These are phyloP conservation scores for Fusarium sp. DNA, from an alignment of 2,329 filamentous ascomycete genomes.

Conservation along the genomic window DNA sequence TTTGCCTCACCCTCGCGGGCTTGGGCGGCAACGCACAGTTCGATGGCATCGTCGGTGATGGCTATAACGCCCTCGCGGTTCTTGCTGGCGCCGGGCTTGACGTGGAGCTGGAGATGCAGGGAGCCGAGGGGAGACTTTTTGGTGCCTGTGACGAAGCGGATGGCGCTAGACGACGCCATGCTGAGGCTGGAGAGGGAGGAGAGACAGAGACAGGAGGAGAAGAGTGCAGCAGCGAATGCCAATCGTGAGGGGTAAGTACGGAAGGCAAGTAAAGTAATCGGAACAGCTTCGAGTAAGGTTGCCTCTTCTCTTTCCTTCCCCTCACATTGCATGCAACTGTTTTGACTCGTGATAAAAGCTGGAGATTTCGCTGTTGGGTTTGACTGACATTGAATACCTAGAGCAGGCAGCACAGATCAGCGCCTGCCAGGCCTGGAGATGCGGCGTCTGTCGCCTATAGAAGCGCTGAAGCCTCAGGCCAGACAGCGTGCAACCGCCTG, in stretches of 20 bases:
- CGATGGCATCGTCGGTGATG: slow-evolving; percentile 67
- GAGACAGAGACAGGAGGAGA: neutral
- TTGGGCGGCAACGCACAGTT: slow-evolving; percentile 74
- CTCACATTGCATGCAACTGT: slow-evolving; percentile 5
- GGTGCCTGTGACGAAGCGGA: slow-evolving; percentile 61
- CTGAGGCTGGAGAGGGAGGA: slow-evolving; percentile 1
- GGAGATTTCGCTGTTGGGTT: neutral
- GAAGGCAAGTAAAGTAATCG: slow-evolving; percentile 1
- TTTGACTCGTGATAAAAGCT: neutral
- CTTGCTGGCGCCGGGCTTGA: slow-evolving; percentile 74
- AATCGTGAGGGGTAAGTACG: slow-evolving; percentile 35
- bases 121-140: slow-evolving; percentile 59
- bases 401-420: neutral
- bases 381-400: neutral
- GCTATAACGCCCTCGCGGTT: slow-evolving; percentile 70
- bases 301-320: neutral
- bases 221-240: slow-evolving; percentile 24
- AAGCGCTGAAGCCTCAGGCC: slow-evolving; percentile 43
- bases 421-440: slow-evolving; percentile 16
- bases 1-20: slow-evolving; percentile 77
- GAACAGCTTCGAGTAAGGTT: neutral
- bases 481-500: neutral
- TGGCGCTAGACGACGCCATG: slow-evolving; percentile 49
- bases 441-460: slow-evolving; percentile 41
- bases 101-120: slow-evolving; percentile 72